Base-by-base conservation (phyloP, 495 filamentous ascomycete species). In the Schizothecium vesticola region DNA sequence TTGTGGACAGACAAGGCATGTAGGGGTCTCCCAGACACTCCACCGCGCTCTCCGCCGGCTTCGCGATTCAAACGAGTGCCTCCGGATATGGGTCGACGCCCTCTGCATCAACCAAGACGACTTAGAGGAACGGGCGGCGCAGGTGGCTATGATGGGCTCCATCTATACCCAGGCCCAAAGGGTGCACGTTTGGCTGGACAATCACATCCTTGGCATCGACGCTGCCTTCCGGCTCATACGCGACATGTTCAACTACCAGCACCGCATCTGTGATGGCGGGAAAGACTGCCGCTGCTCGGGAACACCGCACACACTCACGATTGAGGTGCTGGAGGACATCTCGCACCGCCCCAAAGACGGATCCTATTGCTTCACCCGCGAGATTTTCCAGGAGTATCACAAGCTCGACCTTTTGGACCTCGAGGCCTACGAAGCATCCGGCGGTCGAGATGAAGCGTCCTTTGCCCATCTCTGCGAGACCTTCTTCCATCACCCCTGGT, bases 151-250 rank as follows among this genome's bases (percentile, higher is more conserved):
- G 28, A 77, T 77, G 75, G 68, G 71, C 2, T 58, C 61, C 33
- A 73, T 77, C 28, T 75, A 72, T 61, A 65, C 67, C 12, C 24
- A 28, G 0, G 74, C 74, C 13, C 33, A 65, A 3, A 43, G 31
- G n/a, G 69, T 75, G 12, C 57, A 69, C 25, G 69, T 71, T 13
- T 76, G 74, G 74, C 72, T 76, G 23, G 74, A 72, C 59, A 33
- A 87, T 56, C 23, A 61, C n/a, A 29, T 60, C 22, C 56, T 28
- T 11, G 64, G 64, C 56, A 1, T 66, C 25, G 56, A 66, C 23
- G 57, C 3, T 25, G 64, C 56, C 1, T 28, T 66, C 3, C 56
- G 56, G 2, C 16, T 66, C 3, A 55, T 66, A 2, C 64, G 64
- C n/a, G 64, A 66, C 56, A 60, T 66, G 2, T 33, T 25, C 64